Evolutionary conservation across 1,139 yeast genomes (phyloP).

Genomic region (Blastobotrys ciferrii): DNA sequence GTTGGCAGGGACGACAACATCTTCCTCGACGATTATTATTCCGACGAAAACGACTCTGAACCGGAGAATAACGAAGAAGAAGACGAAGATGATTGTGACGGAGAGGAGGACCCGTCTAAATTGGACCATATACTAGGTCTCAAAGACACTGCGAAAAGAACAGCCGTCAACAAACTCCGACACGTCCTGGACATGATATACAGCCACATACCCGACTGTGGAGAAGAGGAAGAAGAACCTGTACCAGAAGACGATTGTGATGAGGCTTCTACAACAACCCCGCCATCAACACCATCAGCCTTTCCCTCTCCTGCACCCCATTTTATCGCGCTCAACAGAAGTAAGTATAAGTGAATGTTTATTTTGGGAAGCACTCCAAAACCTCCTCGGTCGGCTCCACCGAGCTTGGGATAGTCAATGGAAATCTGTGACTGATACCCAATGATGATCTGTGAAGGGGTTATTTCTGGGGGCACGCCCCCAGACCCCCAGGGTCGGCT

Average conservation of each 20-base stretch:
- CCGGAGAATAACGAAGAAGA: constrained; percentile 4
- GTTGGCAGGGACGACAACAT: constrained; percentile 10
- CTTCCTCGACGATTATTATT: constrained; percentile 12
- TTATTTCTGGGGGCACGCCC: too few species aligned
- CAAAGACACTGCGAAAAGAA: background rate
- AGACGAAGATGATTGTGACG: constrained; percentile 12
- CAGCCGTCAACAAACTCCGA: background rate
- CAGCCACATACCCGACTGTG: background rate
- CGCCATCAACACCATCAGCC: background rate
- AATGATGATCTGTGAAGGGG: too few species aligned
- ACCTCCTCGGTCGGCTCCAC: background rate
- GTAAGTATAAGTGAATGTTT: too few species aligned
- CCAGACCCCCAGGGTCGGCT: too few species aligned
- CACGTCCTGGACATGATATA: background rate
- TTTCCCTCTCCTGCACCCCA: background rate
- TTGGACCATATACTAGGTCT: background rate
- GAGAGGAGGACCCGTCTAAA: constrained; percentile 5
- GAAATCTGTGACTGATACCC: too few species aligned
- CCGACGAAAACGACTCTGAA: background rate
- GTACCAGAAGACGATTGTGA: constrained; percentile 9
- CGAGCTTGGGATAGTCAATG: too few species aligned
- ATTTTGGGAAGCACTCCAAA: background rate
- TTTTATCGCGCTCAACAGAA: background rate
- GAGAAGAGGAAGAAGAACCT: constrained; percentile 13
- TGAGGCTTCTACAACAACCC: background rate